Conservation (phyloP, 225 moss, liverwort and hornwort genomes). For the Marchantia polymorpha region DNA sequence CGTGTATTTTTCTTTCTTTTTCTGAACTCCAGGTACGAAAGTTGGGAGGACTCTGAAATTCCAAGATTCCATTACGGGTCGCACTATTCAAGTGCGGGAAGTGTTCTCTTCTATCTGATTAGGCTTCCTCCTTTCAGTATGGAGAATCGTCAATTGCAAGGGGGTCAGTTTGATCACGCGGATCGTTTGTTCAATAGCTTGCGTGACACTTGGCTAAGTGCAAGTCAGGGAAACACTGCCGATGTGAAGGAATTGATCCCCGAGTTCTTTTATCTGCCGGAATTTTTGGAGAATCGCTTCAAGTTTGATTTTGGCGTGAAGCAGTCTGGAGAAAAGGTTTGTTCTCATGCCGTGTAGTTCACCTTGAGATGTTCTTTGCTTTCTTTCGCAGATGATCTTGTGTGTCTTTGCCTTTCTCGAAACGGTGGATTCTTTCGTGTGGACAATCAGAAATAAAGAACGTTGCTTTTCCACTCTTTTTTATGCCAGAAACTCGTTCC, state of each 20-base stretch:
- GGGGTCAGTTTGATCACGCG: slow-evolving; percentile 97
- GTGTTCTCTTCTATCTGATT: slow-evolving; percentile 93
- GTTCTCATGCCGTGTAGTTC: not conserved
- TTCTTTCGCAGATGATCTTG: not conserved
- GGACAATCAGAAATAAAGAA: not conserved
- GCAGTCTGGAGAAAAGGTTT: slow-evolving; percentile 90
- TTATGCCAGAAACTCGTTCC: too few species aligned
- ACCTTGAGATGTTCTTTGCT: not conserved
- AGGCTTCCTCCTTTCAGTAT: slow-evolving; percentile 88
- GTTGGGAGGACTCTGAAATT: slow-evolving; percentile 98
- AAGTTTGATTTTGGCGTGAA: slow-evolving; percentile 83
- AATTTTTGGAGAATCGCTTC: slow-evolving; percentile 90
- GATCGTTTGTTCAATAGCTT: slow-evolving; percentile 97
- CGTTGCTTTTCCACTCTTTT: not conserved
- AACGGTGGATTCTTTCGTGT: not conserved
- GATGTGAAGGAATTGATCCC: slow-evolving; percentile 99
- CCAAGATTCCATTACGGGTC: slow-evolving; percentile 99
- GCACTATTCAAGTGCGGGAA: slow-evolving; percentile 99
- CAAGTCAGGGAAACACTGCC: slow-evolving; percentile 98
- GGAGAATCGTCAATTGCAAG: slow-evolving; percentile 89
- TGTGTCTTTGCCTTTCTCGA: not conserved
- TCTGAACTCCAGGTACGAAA: slow-evolving; percentile 57
- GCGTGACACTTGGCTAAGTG: slow-evolving; percentile 90
- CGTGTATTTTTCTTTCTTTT: not conserved
- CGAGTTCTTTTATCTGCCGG: slow-evolving; percentile 95